phyloP scores from a whole-genome alignment of 306 rosid species.

The Quercus bicolor region DNA sequence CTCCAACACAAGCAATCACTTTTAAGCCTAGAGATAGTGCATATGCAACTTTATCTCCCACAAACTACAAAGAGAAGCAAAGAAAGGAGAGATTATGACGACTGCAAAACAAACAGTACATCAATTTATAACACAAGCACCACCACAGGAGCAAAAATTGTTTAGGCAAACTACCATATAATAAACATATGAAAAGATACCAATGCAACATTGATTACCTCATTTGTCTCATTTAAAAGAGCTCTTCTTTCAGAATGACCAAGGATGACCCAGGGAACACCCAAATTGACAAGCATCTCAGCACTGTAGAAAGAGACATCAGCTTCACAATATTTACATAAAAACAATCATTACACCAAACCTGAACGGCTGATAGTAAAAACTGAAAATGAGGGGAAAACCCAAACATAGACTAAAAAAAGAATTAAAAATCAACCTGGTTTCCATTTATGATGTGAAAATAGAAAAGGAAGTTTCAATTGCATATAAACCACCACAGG shows the following conservation, averaged over 20 bases:
- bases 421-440: background rate
- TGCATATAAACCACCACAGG: background rate
- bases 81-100: background rate
- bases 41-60: conserved; percentile 81
- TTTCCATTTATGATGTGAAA: background rate
- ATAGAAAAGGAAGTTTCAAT: background rate
- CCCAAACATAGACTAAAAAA: background rate
- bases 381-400: background rate
- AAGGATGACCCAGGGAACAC: conserved; percentile 74
- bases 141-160: background rate
- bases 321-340: conserved; percentile 1
- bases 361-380: background rate
- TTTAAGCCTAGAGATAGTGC: conserved; percentile 76
- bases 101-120: background rate
- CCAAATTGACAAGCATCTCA: conserved; percentile 77
- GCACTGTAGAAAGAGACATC: conserved; percentile 40
- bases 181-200: background rate
- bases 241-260: conserved; percentile 85
- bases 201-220: conserved; percentile 37
- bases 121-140: background rate
- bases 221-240: conserved; percentile 61
- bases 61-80: conserved; percentile 54
- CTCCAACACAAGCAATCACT: conserved; percentile 90
- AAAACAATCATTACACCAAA: background rate
- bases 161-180: background rate